These are phyloP conservation scores for Ophiostoma ulmi DNA, from an alignment of 2,329 filamentous ascomycete genomes.

Conservation along the genomic window DNA sequence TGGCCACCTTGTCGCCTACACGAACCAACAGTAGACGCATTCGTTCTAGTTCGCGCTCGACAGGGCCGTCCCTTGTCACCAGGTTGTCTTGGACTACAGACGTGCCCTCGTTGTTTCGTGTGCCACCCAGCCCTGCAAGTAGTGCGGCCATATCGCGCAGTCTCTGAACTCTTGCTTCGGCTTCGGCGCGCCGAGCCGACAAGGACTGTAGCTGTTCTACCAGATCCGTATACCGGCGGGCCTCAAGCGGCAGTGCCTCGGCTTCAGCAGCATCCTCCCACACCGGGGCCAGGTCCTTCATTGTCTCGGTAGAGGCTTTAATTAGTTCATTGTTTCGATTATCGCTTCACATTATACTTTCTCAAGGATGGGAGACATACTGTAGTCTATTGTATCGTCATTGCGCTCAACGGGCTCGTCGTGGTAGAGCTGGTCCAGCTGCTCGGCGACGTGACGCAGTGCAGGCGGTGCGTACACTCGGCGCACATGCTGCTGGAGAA, in stretches of 20 bases:
- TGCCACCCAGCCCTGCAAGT: conserved; percentile 44
- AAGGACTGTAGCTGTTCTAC: conserved; percentile 48
- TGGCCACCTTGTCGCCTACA: conserved; percentile 50
- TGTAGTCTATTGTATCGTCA: conserved; percentile 40
- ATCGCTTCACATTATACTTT: too few species aligned
- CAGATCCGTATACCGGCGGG: conserved; percentile 48
- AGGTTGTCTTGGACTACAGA: conserved; percentile 58
- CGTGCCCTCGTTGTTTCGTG: conserved; percentile 27
- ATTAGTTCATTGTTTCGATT: neutral
- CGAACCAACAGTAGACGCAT: conserved; percentile 60
- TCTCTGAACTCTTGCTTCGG: conserved; percentile 38
- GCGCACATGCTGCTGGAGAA: conserved; percentile 59
- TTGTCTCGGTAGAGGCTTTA: conserved; percentile 40
- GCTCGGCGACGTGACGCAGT: conserved; percentile 66
- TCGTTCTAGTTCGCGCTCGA: conserved; percentile 61
- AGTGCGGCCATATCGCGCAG: conserved; percentile 47
- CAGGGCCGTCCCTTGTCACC: conserved; percentile 57
- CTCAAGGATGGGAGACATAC: conserved; percentile 31
- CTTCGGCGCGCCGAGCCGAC: conserved; percentile 40
- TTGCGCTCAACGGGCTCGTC: conserved; percentile 27
- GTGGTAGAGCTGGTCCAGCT: conserved; percentile 57
- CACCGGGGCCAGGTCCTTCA: conserved; percentile 43
- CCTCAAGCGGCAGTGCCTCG: conserved; percentile 42
- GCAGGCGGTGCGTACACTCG: conserved; percentile 64
- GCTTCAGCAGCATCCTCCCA: conserved; percentile 43